Base-by-base conservation (phyloP, 768 basidiomycete species). In the Amanita jacksonii region DNA sequence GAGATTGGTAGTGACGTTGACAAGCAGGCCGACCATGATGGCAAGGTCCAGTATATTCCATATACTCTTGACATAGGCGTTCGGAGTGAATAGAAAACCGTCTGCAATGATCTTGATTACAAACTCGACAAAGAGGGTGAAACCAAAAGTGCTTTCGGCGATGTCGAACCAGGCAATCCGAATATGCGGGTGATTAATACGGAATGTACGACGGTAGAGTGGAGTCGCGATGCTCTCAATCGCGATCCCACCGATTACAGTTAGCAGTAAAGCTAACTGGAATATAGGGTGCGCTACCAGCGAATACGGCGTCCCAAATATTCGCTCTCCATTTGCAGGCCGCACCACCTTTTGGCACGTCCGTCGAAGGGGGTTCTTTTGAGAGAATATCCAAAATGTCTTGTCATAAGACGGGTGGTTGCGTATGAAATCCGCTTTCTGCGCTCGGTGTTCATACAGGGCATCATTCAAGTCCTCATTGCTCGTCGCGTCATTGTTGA, bases 41-140 rank as follows among this genome's bases (percentile, higher is more conserved):
- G 88, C 58, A 52, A 93, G 81, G 62, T 97, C 94, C 46, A 97
- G 65, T 53, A 83, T 61, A 59, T 97, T 97, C 91, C 92, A 97
- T 6, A 92, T 81, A 49, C 85, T 87, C 20, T 81, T 81, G 22
- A 96, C 60, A 57, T 98, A 97, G 0, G 91, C 90, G 53, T 92
- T 92, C 0, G 91, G 91, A 0, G 86, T 81, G 63, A 92, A 91
- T 10, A 85, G 56, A 60, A 94, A 85, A 0, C 94, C 94, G 55
- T 98, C 94, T 1, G 94, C 94, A 37, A 90, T 66, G 57, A 92
- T 63, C 63, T 97, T 97, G 77, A 96, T 79, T 50, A 83, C 42
- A 53, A 92, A 91, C 56, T 98, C 94, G 45, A 80, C 51, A 34
- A 93, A 63, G 16, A 94, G 77, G 4, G 71, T 63, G 50, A 82